phyloP scores from a whole-genome alignment of 495 filamentous ascomycete genomes.

The Lentithecium fluviatile region DNA sequence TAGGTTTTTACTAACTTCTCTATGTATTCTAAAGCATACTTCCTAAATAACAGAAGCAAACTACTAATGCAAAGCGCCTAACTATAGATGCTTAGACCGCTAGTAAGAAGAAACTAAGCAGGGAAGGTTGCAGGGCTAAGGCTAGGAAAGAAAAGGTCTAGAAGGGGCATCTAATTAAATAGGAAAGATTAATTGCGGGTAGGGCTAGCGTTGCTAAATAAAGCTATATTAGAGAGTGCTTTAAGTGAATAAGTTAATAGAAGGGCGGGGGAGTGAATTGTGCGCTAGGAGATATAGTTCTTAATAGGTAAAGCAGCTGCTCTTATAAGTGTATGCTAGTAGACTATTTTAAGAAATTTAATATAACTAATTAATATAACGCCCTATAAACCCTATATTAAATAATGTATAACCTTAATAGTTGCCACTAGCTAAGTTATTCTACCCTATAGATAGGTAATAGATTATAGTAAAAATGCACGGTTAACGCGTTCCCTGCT shows the following conservation, averaged over 20 bases:
- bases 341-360: slow-evolving; percentile 2
- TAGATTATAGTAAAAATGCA: no score
- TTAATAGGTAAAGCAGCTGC: slow-evolving; percentile 6
- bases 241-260: background rate
- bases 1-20: slow-evolving; percentile 15
- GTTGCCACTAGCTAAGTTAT: no score
- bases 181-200: slow-evolving; percentile 11
- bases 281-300: background rate
- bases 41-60: slow-evolving; percentile 14
- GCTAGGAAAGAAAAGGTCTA: slow-evolving; percentile 11
- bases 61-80: slow-evolving; percentile 1
- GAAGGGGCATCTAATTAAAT: slow-evolving; percentile 12
- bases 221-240: slow-evolving; percentile 17
- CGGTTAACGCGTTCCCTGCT: no score
- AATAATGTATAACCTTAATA: no score
- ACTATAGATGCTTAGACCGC: slow-evolving; percentile 11
- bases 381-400: no score
- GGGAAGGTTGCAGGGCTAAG: slow-evolving; percentile 8
- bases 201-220: slow-evolving; percentile 9
- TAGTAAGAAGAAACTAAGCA: slow-evolving; percentile 14
- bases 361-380: background rate
- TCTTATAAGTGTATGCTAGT: slow-evolving; percentile 11
- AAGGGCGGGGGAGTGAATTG: slow-evolving; percentile 9
- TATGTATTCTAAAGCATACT: slow-evolving; percentile 16
- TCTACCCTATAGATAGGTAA: no score